phyloP scores from a whole-genome alignment of 257 asterid species.

The Primulina tabacum region DNA sequence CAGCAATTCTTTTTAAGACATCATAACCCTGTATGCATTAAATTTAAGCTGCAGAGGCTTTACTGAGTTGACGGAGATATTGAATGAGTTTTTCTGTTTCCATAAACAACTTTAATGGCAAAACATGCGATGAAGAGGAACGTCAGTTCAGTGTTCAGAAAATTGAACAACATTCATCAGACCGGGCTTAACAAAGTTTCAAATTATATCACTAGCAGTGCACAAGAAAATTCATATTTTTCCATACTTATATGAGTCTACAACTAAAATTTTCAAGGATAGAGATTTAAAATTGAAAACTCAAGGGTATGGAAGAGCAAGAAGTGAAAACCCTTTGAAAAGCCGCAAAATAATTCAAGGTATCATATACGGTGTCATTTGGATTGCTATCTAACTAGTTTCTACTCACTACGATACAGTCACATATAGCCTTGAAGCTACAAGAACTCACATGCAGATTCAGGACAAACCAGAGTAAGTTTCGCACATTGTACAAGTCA shows the following conservation, averaged over 20 bases:
- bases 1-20: slow-evolving; percentile 81
- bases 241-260: neutral
- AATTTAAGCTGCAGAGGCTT: slow-evolving; percentile 12
- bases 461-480: slow-evolving; percentile 17
- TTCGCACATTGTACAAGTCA: slow-evolving; percentile 14
- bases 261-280: neutral
- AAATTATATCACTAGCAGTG: slow-evolving; percentile 17
- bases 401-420: neutral
- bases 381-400: neutral
- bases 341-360: slow-evolving; percentile 7
- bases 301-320: neutral
- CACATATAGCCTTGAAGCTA: slow-evolving; percentile 5
- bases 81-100: slow-evolving; percentile 2
- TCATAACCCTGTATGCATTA: slow-evolving; percentile 64
- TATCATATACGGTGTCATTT: neutral
- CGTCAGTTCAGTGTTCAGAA: slow-evolving; percentile 9
- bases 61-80: slow-evolving; percentile 14
- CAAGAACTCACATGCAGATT: slow-evolving; percentile 3
- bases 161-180: slow-evolving; percentile 4
- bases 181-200: neutral
- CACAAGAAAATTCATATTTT: slow-evolving; percentile 6
- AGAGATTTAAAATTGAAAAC: neutral
- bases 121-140: slow-evolving; percentile 10
- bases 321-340: slow-evolving; percentile 14
- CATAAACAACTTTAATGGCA: slow-evolving; percentile 6